Conservation (phyloP, 2,329 filamentous ascomycete species). For the Cladophialophora chaetospira region DNA sequence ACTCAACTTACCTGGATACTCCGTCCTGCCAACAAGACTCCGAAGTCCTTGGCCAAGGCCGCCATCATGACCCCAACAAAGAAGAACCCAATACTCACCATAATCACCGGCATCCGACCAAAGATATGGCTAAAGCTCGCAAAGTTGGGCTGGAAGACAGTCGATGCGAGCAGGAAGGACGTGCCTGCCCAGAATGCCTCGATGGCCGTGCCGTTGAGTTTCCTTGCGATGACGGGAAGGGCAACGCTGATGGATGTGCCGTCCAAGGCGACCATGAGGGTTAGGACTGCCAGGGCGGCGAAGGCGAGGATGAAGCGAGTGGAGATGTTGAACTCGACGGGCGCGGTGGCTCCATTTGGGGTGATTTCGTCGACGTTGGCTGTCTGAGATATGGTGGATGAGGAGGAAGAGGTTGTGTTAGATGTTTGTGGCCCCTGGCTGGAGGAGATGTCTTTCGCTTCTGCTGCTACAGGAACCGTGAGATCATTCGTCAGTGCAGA, state of each 20-base stretch:
- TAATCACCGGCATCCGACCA: constrained; percentile 47
- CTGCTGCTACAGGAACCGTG: not conserved
- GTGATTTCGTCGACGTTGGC: constrained; percentile 8
- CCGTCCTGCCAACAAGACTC: constrained; percentile 48
- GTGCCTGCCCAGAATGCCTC: constrained; percentile 73
- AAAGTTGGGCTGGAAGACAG: constrained; percentile 57
- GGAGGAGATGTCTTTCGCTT: not conserved
- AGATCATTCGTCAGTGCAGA: not conserved
- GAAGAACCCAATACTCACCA: constrained; percentile 47
- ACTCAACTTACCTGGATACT: too few relatives aligned
- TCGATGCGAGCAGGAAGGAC: constrained; percentile 67
- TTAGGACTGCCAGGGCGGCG: constrained; percentile 55
- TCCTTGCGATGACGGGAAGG: constrained; percentile 51
- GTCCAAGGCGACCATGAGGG: constrained; percentile 65
- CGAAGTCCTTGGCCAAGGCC: constrained; percentile 46
- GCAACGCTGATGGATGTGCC: constrained; percentile 67
- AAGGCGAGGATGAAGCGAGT: constrained; percentile 52
- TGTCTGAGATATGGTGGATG: constrained; percentile 16
- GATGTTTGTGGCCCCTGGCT: constrained; percentile 4
- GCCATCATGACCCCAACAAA: constrained; percentile 48
- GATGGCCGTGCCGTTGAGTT: constrained; percentile 56
- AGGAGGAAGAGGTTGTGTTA: constrained; percentile 19
- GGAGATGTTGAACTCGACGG: constrained; percentile 24
- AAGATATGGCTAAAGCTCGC: constrained; percentile 52
- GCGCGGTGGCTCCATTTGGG: too few relatives aligned